Evolutionary conservation across 176 grass and related monocot genomes (phyloP).

Genomic region (Metroxylon sagu): DNA sequence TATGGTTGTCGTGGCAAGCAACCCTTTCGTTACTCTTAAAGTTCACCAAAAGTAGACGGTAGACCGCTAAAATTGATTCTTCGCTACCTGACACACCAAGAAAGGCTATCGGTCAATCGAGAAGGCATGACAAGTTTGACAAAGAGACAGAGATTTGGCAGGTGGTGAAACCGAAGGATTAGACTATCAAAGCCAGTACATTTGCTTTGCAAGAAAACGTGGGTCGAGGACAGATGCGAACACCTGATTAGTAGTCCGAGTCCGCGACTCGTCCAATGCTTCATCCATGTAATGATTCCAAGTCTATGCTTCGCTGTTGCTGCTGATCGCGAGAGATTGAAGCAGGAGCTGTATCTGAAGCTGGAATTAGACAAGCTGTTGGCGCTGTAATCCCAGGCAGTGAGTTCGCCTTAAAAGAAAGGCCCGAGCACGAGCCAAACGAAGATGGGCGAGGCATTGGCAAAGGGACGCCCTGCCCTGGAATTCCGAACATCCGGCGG

Average conservation of each 20-base stretch:
- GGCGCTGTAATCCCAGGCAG: constrained; percentile 18
- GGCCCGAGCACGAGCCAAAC: constrained; percentile 20
- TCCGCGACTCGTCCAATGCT: constrained; percentile 17
- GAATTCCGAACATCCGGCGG: constrained; percentile 25
- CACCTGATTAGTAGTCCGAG: constrained; percentile 18
- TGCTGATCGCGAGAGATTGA: constrained; percentile 16
- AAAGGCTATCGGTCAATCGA: too few species aligned
- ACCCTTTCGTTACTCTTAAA: too few species aligned
- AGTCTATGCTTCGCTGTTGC: constrained; percentile 26
- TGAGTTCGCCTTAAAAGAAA: constrained; percentile 29
- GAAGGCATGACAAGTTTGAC: too few species aligned
- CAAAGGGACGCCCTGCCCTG: constrained; percentile 23
- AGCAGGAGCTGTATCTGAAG: constrained; percentile 19
- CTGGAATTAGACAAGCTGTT: constrained; percentile 4
- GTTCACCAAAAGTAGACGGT: too few species aligned
- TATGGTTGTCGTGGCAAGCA: too few species aligned
- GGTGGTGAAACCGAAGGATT: too few species aligned
- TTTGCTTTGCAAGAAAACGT: too few species aligned
- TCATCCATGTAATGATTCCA: constrained; percentile 20
- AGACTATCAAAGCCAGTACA: too few species aligned
- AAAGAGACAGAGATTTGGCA: too few species aligned
- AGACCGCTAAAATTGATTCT: too few species aligned
- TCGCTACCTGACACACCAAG: too few species aligned
- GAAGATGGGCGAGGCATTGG: constrained; percentile 8
- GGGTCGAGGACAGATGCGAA: constrained; percentile 1